Base-by-base conservation (phyloP, 169 alveolate genomes). In the Cryptosporidium xiaoi region DNA sequence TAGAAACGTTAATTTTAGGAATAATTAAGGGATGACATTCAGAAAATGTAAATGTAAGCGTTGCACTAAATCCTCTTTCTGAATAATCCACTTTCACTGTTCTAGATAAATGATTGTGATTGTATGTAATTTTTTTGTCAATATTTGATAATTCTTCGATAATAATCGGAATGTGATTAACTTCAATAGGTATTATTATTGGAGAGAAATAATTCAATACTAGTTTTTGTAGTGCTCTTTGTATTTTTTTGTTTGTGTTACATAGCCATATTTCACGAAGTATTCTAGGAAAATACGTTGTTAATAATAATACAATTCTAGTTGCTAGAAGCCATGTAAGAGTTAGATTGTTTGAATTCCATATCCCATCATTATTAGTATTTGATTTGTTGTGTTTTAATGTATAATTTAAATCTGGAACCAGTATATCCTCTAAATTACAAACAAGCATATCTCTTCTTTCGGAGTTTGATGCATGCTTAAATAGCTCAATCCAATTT, bases 251-350 rank as follows among this genome's bases (percentile, higher is more conserved):
- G 18, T 62, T 77, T 16, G 56, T 44, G n/a, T 62, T 77, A 46
- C 71, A 60, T 24, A 40, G 51, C 87, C 87, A 77, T 62, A 77
- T 60, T 60, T 77, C 71, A 10, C 87, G 36, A 24, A 77, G 15
- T 36, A 77, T 56, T 60, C 87, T 77, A 33, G 87, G 87, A 33
- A 77, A 77, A 62, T 62, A 62, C 13, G 50, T 77, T 24, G 71
- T 60, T 44, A 77, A 34, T 27, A 77, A 77, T 44, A 77, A 51
- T 24, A 77, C 34, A 7, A 77, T 77, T 40, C 87, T 77, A 2
- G 71, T 62, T 4, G 87, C 71, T 15, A 77, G 65, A 29, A 77
- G 64, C 87, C 87, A 77, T 8, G 71, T 62, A 7, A 77, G 56
- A 16, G 18, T 46, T 36, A 50, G n/a, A 64, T 77, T 77, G 10